Percentiles rank a stretch among this genome's conserved stretches.
Conservation (phyloP, 495 filamentous ascomycete genomes). For the Neurospora sp. region DNA sequence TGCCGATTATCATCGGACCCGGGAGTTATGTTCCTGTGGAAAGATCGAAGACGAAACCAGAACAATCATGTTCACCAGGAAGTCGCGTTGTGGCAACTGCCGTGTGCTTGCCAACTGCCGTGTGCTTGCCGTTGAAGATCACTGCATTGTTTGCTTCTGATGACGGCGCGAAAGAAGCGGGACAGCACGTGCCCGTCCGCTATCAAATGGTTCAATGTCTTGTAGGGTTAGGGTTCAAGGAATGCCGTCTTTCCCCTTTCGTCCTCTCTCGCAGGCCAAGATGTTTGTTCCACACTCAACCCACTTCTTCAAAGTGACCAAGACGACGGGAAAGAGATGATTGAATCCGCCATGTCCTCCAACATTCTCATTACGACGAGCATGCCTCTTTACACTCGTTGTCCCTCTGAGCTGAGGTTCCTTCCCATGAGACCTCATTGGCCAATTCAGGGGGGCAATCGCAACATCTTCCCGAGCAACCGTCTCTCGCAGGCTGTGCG, state of each 20-base stretch:
- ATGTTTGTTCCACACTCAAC: background rate
- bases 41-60: background rate
- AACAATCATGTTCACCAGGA: background rate
- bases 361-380: background rate
- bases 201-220: too few species aligned
- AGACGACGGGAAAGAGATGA: background rate
- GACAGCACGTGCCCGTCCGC: conserved; percentile 25
- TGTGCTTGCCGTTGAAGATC: background rate
- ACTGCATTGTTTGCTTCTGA: background rate
- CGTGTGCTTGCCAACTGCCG: too few species aligned
- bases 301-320: background rate
- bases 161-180: conserved; percentile 27
- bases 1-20: background rate
- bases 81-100: background rate
- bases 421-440: background rate
- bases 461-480: background rate
- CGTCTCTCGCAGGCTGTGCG: too few species aligned
- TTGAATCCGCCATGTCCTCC: background rate
- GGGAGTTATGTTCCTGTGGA: background rate
- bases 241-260: background rate
- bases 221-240: background rate
- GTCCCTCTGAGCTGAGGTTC: background rate
- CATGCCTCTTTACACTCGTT: background rate
- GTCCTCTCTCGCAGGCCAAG: background rate
- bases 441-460: background rate